These are phyloP conservation scores for Saturnispora mendoncae DNA, from an alignment of 805 yeast genomes.

Conservation along the genomic window DNA sequence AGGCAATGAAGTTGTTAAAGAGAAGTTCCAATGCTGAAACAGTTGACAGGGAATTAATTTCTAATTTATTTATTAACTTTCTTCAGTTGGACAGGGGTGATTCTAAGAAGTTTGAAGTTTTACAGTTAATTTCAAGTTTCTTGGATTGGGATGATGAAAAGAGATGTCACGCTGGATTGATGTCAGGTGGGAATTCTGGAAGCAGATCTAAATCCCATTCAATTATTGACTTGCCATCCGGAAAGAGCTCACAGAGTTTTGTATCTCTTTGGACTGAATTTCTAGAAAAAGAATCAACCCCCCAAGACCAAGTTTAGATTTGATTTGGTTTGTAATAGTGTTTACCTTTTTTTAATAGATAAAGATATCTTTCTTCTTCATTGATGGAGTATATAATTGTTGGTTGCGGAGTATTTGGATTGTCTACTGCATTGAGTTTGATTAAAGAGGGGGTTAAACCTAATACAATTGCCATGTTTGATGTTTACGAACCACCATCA, in stretches of 20 bases:
- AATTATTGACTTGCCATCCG: slow-evolving; percentile 21
- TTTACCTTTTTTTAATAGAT: too few species aligned
- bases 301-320: slow-evolving; percentile 10
- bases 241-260: slow-evolving; percentile 34
- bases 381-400: slow-evolving; percentile 16
- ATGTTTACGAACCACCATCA: slow-evolving; percentile 37
- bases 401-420: slow-evolving; percentile 38
- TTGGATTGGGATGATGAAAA: slow-evolving; percentile 84
- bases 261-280: slow-evolving; percentile 75
- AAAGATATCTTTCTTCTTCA: too few species aligned
- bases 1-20: slow-evolving; percentile 77
- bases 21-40: slow-evolving; percentile 65
- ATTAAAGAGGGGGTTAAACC: slow-evolving; percentile 20
- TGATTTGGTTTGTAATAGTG: not conserved
- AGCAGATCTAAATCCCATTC: slow-evolving; percentile 26
- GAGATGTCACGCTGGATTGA: slow-evolving; percentile 65
- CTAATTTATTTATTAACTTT: slow-evolving; percentile 79
- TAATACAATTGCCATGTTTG: slow-evolving; percentile 26
- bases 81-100: slow-evolving; percentile 86
- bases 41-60: slow-evolving; percentile 81
- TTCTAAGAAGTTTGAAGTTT: slow-evolving; percentile 87
- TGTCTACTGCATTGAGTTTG: slow-evolving; percentile 33
- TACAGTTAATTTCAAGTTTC: slow-evolving; percentile 72
- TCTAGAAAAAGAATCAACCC: slow-evolving; percentile 60
- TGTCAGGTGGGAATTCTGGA: slow-evolving; percentile 19